Evolutionary conservation across 1,139 yeast species (phyloP), one percentile per base, ranked within the genome.

Genomic region (Suhomyces panamericanus): DNA sequence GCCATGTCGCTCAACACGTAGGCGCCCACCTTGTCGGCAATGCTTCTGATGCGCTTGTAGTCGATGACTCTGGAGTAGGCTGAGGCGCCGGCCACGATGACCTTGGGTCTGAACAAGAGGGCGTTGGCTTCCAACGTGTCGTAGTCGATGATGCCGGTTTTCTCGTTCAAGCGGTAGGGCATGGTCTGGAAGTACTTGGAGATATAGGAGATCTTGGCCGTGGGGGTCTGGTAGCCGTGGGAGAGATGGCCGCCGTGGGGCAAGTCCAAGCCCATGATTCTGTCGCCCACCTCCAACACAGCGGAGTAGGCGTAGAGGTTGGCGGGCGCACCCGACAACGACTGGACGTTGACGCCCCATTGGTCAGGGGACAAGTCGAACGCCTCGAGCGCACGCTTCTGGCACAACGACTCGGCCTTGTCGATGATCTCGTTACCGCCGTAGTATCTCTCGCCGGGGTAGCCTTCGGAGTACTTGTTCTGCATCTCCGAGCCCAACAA

Each of bases 241-340:
- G 96, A 87, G 64, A 91, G 80, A 67, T 91, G 98, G 47, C 98
- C 98, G 58, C 98, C 98, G 59, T 91, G 97, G 53, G 98, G 97
- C 62, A 91, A 78, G 65, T 91, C 97, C 59, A 91, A 80, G 50
- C 98, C 98, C 98, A 91, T 91, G 52, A 91, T 71, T 68, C 97
- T 83, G 60, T 90, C 98, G 57, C 93, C 95, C 53, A 87, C 89
- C 57, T 88, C 85, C 80, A 91, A 73, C 45, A 91, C 71, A n/a
- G 97, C 95, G 46, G 93, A 87, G 70, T 90, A 91, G 29, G 95
- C 93, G 60, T 91, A 89, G 67, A 91, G 77, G 69, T 91, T 91
- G 46, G 98, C 98, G 50, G 98, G 97, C 8, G 97, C 93, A 48
- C 98, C 98, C 32, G 95, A 85, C 61, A 91, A 77, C 22, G 97